These are phyloP conservation scores for Penicillium sclerotiorum DNA, from an alignment of 2,329 filamentous ascomycete genomes.

Conservation along the genomic window DNA sequence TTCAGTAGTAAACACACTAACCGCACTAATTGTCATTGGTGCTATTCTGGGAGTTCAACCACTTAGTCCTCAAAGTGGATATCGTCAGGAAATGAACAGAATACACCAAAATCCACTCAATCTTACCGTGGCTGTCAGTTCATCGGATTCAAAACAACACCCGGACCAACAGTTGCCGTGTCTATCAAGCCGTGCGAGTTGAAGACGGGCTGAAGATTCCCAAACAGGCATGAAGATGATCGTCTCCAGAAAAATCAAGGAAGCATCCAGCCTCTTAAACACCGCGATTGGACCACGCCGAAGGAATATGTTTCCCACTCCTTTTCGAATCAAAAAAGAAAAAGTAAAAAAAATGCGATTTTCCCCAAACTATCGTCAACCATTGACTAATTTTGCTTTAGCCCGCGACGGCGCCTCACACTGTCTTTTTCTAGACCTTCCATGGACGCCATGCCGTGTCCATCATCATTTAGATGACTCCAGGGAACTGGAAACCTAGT, in stretches of 20 bases:
- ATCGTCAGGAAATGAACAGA: too few species aligned
- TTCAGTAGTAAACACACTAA: too few species aligned
- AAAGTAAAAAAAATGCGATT: background rate
- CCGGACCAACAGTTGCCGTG: background rate
- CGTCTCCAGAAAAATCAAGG: background rate
- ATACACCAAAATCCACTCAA: too few species aligned
- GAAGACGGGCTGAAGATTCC: constrained; percentile 1
- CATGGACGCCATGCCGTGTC: constrained; percentile 5
- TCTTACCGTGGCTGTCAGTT: too few species aligned
- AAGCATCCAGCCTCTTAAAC: background rate
- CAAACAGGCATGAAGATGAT: constrained; percentile 1
- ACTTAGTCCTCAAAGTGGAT: too few species aligned
- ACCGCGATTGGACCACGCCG: background rate
- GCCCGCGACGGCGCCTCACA: constrained; percentile 2
- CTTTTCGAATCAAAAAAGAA: background rate
- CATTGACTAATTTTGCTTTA: constrained; percentile 5
- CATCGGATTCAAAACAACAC: background rate
- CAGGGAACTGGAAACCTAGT: constrained; percentile 7
- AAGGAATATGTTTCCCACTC: background rate
- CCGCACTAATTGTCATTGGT: too few species aligned
- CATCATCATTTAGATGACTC: constrained; percentile 8
- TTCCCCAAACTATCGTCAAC: background rate
- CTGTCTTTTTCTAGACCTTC: constrained; percentile 13
- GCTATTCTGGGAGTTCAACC: too few species aligned
- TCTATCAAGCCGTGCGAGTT: background rate